Conservation (phyloP, 208 protist species). For the Strigomonas culicis region DNA sequence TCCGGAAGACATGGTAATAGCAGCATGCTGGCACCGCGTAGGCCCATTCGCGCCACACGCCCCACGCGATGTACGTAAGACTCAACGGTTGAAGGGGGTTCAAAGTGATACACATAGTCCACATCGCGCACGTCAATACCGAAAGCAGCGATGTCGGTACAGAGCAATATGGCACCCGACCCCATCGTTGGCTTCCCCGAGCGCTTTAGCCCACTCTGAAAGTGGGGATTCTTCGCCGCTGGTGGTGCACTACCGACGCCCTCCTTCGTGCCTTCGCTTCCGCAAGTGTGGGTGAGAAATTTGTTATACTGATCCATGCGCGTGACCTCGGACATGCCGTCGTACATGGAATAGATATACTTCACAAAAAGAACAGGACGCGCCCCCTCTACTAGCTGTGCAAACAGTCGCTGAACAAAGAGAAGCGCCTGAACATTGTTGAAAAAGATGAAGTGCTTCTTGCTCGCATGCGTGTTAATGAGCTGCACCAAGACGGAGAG, state of each 20-base stretch:
- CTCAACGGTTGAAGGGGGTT: conserved; percentile 69
- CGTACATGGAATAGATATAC: conserved; percentile 79
- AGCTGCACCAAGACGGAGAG: conserved; percentile 74
- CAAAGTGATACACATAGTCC: conserved; percentile 92
- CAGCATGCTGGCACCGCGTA: conserved; percentile 81
- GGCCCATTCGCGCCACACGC: conserved; percentile 87
- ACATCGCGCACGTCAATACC: conserved; percentile 91
- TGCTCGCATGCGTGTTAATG: conserved; percentile 82
- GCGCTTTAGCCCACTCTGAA: conserved; percentile 76
- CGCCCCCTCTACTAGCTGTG: conserved; percentile 27
- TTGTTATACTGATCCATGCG: conserved; percentile 82
- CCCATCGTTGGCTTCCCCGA: conserved; percentile 52
- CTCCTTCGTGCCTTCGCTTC: conserved; percentile 18
- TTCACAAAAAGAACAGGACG: conserved; percentile 65
- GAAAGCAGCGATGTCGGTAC: conserved; percentile 87
- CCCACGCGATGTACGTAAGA: conserved; percentile 90
- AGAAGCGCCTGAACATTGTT: conserved; percentile 65
- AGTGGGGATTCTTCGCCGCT: conserved; percentile 76
- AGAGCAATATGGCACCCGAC: conserved; percentile 80
- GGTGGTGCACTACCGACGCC: conserved; percentile 14
- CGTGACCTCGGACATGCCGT: conserved; percentile 70
- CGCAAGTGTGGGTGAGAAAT: conserved; percentile 61
- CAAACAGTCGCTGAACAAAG: conserved; percentile 75
- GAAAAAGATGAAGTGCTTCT: conserved; percentile 93
- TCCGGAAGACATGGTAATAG: conserved; percentile 48